Evolutionary conservation across 108 stramenopile genomes (phyloP), one percentile per base, ranked within the genome.

Genomic region (Skeletonema tropicum): DNA sequence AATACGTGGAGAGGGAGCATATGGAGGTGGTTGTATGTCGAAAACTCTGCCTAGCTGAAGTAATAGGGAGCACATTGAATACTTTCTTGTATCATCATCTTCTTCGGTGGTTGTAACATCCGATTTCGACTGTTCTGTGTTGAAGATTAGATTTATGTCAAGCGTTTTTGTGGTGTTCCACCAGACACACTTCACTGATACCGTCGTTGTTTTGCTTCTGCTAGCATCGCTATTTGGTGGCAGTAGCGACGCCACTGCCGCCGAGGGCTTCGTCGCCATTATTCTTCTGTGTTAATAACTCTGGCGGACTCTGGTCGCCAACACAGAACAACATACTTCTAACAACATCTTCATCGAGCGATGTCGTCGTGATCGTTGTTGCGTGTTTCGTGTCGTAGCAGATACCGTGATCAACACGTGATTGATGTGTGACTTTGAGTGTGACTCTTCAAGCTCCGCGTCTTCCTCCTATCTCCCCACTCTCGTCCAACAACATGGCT

Each of bases 41-140:
- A 66, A 23, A 0, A 49, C 6, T 48, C 14, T 10, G 6, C 65
- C 65, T 26, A 66, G 15, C 29, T 66, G 65, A 7, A 66, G 46
- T 46, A 66, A 14, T 2, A 66, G 46, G 3, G 65, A 66, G 45
- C 65, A 66, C 2, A 66, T 5, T 35, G 46, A 46, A 30, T 66
- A 66, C 29, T 66, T 66, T 23, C 26, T 45, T 46, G 7, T 2
- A 26, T 41, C 64, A 21, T 41, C 10, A 66, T 45, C 21, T 38
- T 64, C 41, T 36, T 25, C 33, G 12, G 62, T 15, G 30, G 62
- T 5, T 60, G 59, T 29, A 17, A 19, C 19, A 19, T 49, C 17
- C 4, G 21, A 23, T 55, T 23, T 23, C 4, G 23, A 55, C 23
- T 55, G 15, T 0, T 55, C 15, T 3, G 14, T n/a, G 15, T 45